These are phyloP conservation scores for Gossypium australe DNA, from an alignment of 345 rosid genomes.

Conservation along the genomic window DNA sequence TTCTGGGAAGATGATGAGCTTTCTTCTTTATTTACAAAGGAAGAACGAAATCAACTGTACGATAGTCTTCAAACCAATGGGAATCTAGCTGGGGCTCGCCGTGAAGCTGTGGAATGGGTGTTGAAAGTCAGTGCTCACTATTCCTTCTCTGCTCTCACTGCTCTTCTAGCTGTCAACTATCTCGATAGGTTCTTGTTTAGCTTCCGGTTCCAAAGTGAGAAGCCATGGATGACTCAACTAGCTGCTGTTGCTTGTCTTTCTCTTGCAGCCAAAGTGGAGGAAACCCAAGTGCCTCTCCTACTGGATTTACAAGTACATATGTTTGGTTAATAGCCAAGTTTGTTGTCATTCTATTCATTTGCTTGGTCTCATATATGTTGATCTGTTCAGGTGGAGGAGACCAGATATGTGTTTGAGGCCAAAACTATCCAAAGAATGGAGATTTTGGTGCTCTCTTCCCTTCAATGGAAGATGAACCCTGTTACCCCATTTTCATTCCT, in stretches of 20 bases:
- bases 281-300: conserved; percentile 54
- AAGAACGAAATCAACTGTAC: conserved; percentile 34
- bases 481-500: conserved; percentile 59
- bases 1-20: conserved; percentile 59
- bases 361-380: conserved; percentile 6
- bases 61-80: conserved; percentile 20
- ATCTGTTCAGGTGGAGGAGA: conserved; percentile 49
- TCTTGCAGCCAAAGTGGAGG: conserved; percentile 66
- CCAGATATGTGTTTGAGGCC: conserved; percentile 51
- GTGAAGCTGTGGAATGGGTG: conserved; percentile 48
- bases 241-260: conserved; percentile 73
- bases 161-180: conserved; percentile 60
- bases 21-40: conserved; percentile 33
- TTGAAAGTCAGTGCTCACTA: conserved; percentile 42
- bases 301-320: conserved; percentile 53
- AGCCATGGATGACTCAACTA: conserved; percentile 68
- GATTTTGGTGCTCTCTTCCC: conserved; percentile 63
- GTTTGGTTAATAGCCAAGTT: not conserved
- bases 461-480: conserved; percentile 75
- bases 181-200: conserved; percentile 55
- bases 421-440: conserved; percentile 64
- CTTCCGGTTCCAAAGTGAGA: conserved; percentile 32
- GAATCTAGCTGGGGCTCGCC: conserved; percentile 32
- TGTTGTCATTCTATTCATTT: not conserved
- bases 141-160: conserved; percentile 51